Percentiles rank a stretch among this genome's conserved stretches.
phyloP scores from a whole-genome alignment of 2,329 filamentous ascomycete genomes.

The Fusarium scirpi region DNA sequence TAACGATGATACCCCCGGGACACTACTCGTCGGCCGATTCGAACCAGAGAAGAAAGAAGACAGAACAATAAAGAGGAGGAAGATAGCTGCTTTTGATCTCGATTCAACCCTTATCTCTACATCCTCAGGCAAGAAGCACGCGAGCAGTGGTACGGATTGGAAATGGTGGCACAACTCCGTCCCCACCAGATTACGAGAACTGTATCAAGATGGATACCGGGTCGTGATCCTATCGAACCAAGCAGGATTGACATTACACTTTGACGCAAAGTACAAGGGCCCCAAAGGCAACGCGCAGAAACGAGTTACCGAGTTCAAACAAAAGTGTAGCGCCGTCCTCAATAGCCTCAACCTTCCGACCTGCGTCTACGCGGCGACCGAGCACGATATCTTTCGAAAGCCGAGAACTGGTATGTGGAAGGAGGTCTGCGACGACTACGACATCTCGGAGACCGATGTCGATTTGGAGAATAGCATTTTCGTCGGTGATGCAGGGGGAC shows the following conservation, averaged over 20 bases:
- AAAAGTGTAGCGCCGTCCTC: constrained; percentile 78
- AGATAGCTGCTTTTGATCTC: constrained; percentile 79
- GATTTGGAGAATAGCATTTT: constrained; percentile 82
- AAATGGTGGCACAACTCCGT: constrained; percentile 89
- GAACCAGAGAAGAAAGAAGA: constrained; percentile 56
- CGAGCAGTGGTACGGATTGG: constrained; percentile 81
- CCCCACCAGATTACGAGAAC: constrained; percentile 72
- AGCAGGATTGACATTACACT: constrained; percentile 80
- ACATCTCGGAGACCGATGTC: constrained; percentile 67
- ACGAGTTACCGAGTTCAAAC: constrained; percentile 83
- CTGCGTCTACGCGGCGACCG: constrained; percentile 87
- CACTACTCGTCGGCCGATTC: constrained; percentile 82
- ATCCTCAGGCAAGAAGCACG: constrained; percentile 83
- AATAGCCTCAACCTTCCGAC: constrained; percentile 79
- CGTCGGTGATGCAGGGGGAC: constrained; percentile 85
- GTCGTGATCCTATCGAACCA: constrained; percentile 91
- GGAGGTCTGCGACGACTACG: constrained; percentile 68
- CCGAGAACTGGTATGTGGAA: constrained; percentile 91
- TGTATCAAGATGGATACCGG: constrained; percentile 78
- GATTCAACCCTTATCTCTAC: constrained; percentile 90
- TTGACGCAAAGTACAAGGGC: constrained; percentile 73
- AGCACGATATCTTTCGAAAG: constrained; percentile 85
- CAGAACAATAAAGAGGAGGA: constrained; percentile 57
- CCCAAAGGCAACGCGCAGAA: constrained; percentile 71
- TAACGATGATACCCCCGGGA: constrained; percentile 60